Conservation (phyloP, 305 asterid genomes). For the Solanum chacoense region DNA sequence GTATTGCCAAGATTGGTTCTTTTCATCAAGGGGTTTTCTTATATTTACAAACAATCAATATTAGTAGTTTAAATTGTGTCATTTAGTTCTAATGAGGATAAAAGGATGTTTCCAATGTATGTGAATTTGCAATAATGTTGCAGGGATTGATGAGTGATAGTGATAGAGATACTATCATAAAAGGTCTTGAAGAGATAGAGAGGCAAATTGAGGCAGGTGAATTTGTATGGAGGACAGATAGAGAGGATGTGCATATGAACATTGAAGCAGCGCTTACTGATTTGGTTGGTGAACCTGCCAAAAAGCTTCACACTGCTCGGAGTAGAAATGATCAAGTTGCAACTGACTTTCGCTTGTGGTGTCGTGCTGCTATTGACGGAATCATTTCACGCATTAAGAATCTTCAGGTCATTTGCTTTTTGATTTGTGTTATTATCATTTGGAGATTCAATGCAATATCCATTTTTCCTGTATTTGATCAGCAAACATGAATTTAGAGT, state of each 20-base stretch:
- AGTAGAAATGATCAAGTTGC: slow-evolving; percentile 93
- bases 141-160: slow-evolving; percentile 79
- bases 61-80: background rate
- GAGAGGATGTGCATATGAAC: slow-evolving; percentile 99
- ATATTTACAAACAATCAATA: background rate
- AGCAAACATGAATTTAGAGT: background rate
- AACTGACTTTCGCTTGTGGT: slow-evolving; percentile 91
- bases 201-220: slow-evolving; percentile 60
- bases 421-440: background rate
- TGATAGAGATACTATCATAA: slow-evolving; percentile 52
- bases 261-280: slow-evolving; percentile 95
- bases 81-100: background rate
- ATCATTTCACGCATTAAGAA: slow-evolving; percentile 38
- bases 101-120: background rate
- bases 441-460: background rate
- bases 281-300: slow-evolving; percentile 93
- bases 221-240: slow-evolving; percentile 83
- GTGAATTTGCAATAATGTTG: background rate
- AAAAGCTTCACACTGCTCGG: slow-evolving; percentile 95
- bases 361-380: slow-evolving; percentile 69
- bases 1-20: background rate
- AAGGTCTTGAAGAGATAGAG: slow-evolving; percentile 71
- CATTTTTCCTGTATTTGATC: background rate
- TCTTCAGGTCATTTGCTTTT: slow-evolving; percentile 52
- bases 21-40: background rate